Percentiles rank a stretch among this genome's conserved stretches.
Evolutionary conservation across 345 rosid species (phyloP).

Genomic region (Citrus hindsii): DNA sequence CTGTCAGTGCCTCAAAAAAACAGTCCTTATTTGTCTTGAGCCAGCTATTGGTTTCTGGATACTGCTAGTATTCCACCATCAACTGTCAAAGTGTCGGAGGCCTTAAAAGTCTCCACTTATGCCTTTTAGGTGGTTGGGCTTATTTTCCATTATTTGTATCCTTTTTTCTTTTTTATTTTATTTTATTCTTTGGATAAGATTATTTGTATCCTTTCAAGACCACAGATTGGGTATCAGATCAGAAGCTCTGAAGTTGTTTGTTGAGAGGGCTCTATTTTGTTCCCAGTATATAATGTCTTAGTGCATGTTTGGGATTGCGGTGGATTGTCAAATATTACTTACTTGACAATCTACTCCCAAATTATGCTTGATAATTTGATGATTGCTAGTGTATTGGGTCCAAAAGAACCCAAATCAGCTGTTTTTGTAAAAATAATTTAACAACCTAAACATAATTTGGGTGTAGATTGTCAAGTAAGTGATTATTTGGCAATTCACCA

Average conservation of each 20-base stretch:
- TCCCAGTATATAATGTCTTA: not conserved
- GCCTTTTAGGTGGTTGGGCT: not conserved
- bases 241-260: not conserved
- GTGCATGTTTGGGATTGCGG: not conserved
- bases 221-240: not conserved
- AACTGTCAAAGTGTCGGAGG: not conserved
- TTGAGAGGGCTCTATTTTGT: not conserved
- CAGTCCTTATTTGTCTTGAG: not conserved
- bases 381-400: not conserved
- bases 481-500: too few relatives aligned
- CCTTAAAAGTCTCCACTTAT: not conserved
- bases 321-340: not conserved
- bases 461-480: not conserved
- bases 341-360: not conserved
- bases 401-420: not conserved
- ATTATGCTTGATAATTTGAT: not conserved
- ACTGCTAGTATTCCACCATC: not conserved
- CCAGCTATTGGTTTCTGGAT: not conserved
- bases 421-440: not conserved
- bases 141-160: not conserved
- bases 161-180: not conserved
- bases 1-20: not conserved
- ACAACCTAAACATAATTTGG: not conserved
- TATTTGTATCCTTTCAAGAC: not conserved
- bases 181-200: too few relatives aligned